These are phyloP conservation scores for Phytopythium vexans DNA, from an alignment of 352 stramenopile genomes.

Conservation along the genomic window DNA sequence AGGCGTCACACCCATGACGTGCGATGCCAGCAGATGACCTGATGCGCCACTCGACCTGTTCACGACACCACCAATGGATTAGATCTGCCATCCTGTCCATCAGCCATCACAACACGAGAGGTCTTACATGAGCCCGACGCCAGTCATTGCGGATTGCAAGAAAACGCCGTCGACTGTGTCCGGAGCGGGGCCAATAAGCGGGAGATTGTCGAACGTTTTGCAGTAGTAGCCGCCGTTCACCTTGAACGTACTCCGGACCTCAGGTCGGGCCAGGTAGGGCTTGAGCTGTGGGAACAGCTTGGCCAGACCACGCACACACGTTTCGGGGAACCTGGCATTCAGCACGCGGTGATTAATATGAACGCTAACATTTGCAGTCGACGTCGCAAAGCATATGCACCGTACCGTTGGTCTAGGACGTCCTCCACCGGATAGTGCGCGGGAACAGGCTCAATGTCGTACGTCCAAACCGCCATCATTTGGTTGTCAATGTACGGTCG, in stretches of 20 bases:
- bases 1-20: conserved; percentile 56
- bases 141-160: conserved; percentile 69
- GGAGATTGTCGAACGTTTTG: conserved; percentile 76
- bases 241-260: conserved; percentile 61
- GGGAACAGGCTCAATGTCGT: conserved; percentile 60
- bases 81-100: neutral
- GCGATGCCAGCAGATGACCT: conserved; percentile 54
- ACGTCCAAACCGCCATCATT: conserved; percentile 79
- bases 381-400: neutral
- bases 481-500: conserved; percentile 57
- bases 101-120: neutral
- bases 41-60: conserved; percentile 65
- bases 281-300: conserved; percentile 63
- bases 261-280: conserved; percentile 47
- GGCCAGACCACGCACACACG: conserved; percentile 54
- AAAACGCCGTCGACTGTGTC: conserved; percentile 62
- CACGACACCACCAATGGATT: neutral
- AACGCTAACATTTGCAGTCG: no score
- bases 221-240: conserved; percentile 79
- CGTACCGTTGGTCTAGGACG: conserved; percentile 49
- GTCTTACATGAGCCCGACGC: conserved; percentile 61
- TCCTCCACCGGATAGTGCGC: conserved; percentile 67
- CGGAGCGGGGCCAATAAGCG: conserved; percentile 59
- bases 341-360: no score
- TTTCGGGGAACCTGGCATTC: conserved; percentile 54